phyloP scores from a whole-genome alignment of 371 early-diverging fungal genomes.

The Phascolomyces articulosus region DNA sequence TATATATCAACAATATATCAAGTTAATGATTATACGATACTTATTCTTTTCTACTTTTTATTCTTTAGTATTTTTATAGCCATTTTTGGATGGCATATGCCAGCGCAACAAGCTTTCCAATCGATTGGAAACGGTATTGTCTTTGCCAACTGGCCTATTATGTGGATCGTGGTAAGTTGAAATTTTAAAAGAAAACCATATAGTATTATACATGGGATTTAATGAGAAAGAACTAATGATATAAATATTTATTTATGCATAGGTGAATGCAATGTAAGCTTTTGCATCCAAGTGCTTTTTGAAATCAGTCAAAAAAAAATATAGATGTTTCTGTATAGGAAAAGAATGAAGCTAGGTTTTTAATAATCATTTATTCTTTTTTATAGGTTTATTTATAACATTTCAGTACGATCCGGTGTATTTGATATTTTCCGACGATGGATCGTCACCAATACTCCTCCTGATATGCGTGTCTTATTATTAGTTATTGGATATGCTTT shows the following conservation, averaged over 20 bases:
- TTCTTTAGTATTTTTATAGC: conserved; percentile 49
- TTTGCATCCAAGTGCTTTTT: background rate
- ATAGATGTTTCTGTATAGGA: background rate
- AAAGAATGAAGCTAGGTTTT: too few species aligned
- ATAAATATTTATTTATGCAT: too few species aligned
- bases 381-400: conserved; percentile 49
- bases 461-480: conserved; percentile 45
- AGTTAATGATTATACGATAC: too few species aligned
- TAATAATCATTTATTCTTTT: background rate
- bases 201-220: too few species aligned
- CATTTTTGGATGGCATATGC: conserved; percentile 59
- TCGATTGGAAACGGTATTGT: conserved; percentile 48
- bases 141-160: conserved; percentile 58
- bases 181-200: too few species aligned
- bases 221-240: too few species aligned
- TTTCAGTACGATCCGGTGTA: conserved; percentile 45
- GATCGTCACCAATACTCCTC: conserved; percentile 52
- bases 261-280: conserved; percentile 48
- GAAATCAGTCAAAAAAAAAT: background rate
- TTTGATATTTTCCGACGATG: conserved; percentile 55
- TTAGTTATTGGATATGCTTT: conserved; percentile 49
- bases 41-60: background rate
- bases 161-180: conserved; percentile 49
- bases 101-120: conserved; percentile 48
- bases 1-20: background rate